Evolutionary conservation across 1,139 yeast species (phyloP).

Genomic region (Keqinozyma sinolaborantium): DNA sequence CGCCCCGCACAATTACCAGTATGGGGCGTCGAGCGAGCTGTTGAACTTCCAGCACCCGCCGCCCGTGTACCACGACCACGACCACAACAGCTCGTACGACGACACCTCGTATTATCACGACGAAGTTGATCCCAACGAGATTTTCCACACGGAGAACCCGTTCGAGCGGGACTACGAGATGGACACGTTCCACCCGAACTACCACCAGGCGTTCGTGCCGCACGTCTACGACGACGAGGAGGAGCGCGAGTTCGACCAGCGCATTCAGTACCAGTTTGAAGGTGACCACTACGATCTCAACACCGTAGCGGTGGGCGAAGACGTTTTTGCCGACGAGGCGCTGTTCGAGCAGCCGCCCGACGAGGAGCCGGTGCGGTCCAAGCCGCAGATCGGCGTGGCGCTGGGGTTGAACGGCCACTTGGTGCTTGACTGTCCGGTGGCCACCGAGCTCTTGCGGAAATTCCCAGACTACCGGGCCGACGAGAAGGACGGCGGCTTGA

Average conservation of each 20-base stretch:
- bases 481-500: constrained; percentile 38
- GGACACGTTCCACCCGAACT: constrained; percentile 21
- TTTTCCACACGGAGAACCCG: constrained; percentile 22
- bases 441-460: constrained; percentile 41
- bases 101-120: constrained; percentile 13
- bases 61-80: constrained; percentile 21
- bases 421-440: constrained; percentile 50
- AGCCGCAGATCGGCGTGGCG: constrained; percentile 37
- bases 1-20: constrained; percentile 11
- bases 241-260: constrained; percentile 38
- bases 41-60: constrained; percentile 33
- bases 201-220: constrained; percentile 44
- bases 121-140: constrained; percentile 16
- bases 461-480: constrained; percentile 38
- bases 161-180: constrained; percentile 23
- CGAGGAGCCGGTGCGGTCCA: constrained; percentile 32
- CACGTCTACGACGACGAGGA: constrained; percentile 43
- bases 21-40: too few species aligned
- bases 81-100: constrained; percentile 20
- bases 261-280: constrained; percentile 37
- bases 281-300: constrained; percentile 46
- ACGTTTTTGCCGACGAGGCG: constrained; percentile 33
- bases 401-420: constrained; percentile 45
- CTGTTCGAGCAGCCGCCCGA: constrained; percentile 28
- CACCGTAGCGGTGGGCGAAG: constrained; percentile 22